These are phyloP conservation scores for Stevia rebaudiana DNA, from an alignment of 140 eudicot genomes.

Conservation along the genomic window DNA sequence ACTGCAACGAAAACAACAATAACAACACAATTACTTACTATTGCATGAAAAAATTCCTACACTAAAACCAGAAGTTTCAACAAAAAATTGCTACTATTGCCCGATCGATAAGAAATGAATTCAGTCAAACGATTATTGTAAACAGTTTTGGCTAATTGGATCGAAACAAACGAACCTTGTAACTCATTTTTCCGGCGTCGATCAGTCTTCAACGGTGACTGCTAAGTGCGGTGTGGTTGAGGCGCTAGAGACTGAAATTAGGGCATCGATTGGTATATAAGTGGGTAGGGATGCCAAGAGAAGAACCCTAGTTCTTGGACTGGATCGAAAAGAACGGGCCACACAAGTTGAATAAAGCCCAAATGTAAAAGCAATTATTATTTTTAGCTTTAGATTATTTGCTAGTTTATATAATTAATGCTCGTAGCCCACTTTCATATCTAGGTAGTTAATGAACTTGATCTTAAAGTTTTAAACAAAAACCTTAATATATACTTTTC, in stretches of 20 bases:
- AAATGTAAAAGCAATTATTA: neutral
- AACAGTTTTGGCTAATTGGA: neutral
- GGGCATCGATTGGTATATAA: conserved; percentile 21
- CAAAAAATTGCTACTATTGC: neutral
- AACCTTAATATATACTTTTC: no score
- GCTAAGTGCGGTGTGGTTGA: conserved; percentile 16
- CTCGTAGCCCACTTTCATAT: no score
- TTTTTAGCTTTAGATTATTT: neutral
- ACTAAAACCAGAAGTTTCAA: neutral
- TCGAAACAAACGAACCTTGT: conserved; percentile 10
- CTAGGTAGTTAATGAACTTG: no score
- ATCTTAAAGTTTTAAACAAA: no score
- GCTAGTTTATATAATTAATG: no score
- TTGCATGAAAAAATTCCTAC: neutral
- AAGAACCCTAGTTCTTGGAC: conserved; percentile 25
- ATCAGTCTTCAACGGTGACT: conserved; percentile 7
- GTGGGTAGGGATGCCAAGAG: neutral
- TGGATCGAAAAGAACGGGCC: conserved; percentile 2
- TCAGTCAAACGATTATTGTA: neutral
- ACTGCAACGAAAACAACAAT: conserved; percentile 35
- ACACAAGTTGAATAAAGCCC: neutral
- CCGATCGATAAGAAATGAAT: neutral
- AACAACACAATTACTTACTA: neutral
- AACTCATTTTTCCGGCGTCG: conserved; percentile 26
- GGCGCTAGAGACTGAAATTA: conserved; percentile 22